Percentiles rank a stretch among this genome's conserved stretches.
phyloP scores from a whole-genome alignment of 2,329 filamentous ascomycete genomes.

The Penicillium capsulatum region DNA sequence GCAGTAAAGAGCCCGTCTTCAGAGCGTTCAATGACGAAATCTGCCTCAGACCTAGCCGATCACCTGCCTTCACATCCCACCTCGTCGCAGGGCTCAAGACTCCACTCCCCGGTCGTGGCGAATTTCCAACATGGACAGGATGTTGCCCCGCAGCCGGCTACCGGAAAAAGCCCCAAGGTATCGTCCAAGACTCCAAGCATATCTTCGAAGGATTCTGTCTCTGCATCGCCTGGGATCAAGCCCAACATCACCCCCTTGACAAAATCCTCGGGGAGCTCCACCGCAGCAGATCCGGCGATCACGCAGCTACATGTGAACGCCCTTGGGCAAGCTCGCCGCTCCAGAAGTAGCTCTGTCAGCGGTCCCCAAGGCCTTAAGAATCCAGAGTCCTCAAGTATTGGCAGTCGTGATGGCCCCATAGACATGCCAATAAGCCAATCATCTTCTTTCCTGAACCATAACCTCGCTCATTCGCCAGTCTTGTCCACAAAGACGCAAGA shows the following conservation, averaged over 20 bases:
- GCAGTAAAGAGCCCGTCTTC: constrained; percentile 25
- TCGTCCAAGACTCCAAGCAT: constrained; percentile 43
- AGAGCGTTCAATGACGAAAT: constrained; percentile 26
- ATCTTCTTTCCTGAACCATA: constrained; percentile 29
- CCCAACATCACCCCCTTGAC: constrained; percentile 36
- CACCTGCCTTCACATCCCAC: constrained; percentile 24
- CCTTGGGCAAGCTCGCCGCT: constrained; percentile 25
- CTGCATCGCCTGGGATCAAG: constrained; percentile 36
- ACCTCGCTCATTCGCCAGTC: constrained; percentile 33
- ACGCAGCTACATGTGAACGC: constrained; percentile 46
- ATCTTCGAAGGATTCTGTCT: constrained; percentile 41
- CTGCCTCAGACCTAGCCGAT: constrained; percentile 25
- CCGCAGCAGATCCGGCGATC: constrained; percentile 43
- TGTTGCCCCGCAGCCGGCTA: constrained; percentile 15
- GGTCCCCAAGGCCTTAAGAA: constrained; percentile 29
- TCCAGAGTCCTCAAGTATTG: constrained; percentile 26
- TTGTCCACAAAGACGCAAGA: constrained; percentile 29
- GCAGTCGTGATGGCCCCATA: constrained; percentile 29
- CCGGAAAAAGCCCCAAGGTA: constrained; percentile 34
- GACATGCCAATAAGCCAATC: constrained; percentile 29
- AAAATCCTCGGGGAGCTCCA: constrained; percentile 29
- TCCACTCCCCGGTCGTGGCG: constrained; percentile 35
- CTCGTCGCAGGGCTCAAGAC: constrained; percentile 36
- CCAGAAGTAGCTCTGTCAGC: constrained; percentile 32
- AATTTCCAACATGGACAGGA: constrained; percentile 32